Percentiles rank a stretch among this genome's conserved stretches.
These are phyloP conservation scores for Tylopilus intermedius DNA, from an alignment of 768 basidiomycete species.

Conservation along the genomic window DNA sequence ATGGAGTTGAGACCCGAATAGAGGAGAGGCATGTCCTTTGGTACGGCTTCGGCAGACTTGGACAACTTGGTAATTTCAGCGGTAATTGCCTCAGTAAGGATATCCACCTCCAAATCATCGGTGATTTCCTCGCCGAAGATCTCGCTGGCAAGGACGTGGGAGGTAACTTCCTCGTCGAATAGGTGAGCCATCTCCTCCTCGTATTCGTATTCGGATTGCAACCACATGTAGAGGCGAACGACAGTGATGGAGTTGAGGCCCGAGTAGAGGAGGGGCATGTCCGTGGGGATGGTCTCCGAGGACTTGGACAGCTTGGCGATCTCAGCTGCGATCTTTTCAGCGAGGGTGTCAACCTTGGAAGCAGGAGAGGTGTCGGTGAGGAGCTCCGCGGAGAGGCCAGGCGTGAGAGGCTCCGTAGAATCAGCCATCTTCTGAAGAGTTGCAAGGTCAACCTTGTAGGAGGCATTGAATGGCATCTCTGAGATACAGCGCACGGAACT, in stretches of 20 bases:
- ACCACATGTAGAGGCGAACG: constrained; percentile 30
- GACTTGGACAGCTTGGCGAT: constrained; percentile 29
- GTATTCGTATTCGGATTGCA: constrained; percentile 31
- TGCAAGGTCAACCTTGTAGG: constrained; percentile 29
- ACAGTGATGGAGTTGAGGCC: constrained; percentile 32
- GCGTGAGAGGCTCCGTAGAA: constrained; percentile 9
- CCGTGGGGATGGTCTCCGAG: constrained; percentile 22
- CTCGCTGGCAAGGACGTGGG: constrained; percentile 27
- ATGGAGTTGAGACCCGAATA: constrained; percentile 31
- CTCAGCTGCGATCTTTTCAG: constrained; percentile 33
- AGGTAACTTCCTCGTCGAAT: constrained; percentile 30
- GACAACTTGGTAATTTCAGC: constrained; percentile 30
- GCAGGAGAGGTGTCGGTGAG: background rate
- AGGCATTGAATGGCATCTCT: constrained; percentile 30
- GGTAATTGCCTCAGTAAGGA: constrained; percentile 29
- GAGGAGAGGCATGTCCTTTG: constrained; percentile 32
- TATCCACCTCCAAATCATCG: background rate
- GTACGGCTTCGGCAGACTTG: constrained; percentile 25
- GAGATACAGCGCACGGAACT: constrained; percentile 22
- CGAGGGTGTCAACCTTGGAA: constrained; percentile 20
- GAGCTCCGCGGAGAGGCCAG: constrained; percentile 16
- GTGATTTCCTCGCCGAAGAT: constrained; percentile 19
- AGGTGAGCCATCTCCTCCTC: constrained; percentile 27
- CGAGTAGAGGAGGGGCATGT: constrained; percentile 30
- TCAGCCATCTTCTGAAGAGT: constrained; percentile 25